These are phyloP conservation scores for Spergularia bocconei DNA, from an alignment of 148 eudicot genomes.

Conservation along the genomic window DNA sequence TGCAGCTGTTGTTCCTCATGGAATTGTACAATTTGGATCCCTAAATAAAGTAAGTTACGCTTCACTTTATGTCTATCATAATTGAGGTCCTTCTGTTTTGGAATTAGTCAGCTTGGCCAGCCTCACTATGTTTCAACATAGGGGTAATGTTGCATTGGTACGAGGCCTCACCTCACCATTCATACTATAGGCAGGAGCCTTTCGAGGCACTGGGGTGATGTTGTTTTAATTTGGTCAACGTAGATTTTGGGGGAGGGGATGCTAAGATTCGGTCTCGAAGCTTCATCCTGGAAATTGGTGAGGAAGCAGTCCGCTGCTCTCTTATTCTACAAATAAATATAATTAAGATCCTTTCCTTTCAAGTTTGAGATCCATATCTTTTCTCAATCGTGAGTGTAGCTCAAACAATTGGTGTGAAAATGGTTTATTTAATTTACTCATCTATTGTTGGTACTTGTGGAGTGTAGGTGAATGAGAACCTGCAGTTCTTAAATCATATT, in stretches of 20 bases:
- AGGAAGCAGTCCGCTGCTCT: background rate
- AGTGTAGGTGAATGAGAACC: slow-evolving; percentile 55
- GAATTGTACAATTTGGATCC: slow-evolving; percentile 35
- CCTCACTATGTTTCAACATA: too few relatives aligned
- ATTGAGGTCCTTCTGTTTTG: background rate
- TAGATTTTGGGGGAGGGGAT: too few relatives aligned
- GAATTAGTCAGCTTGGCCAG: too few relatives aligned
- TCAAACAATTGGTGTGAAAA: background rate
- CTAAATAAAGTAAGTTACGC: slow-evolving; percentile 52
- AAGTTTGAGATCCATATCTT: background rate
- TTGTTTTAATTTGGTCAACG: too few relatives aligned
- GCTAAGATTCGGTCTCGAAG: too few relatives aligned
- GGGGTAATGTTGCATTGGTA: too few relatives aligned
- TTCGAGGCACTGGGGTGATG: too few relatives aligned
- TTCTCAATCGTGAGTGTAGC: background rate
- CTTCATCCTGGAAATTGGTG: background rate
- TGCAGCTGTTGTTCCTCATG: slow-evolving; percentile 17
- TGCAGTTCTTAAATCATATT: slow-evolving; percentile 57
- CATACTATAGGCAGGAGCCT: too few relatives aligned
- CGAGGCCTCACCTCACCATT: too few relatives aligned
- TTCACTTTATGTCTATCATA: background rate
- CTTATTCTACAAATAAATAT: background rate
- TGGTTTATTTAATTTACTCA: background rate
- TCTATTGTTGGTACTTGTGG: slow-evolving; percentile 1
- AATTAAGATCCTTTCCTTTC: background rate